Evolutionary conservation across 495 filamentous ascomycete genomes (phyloP), one percentile per base, ranked within the genome.

Genomic region (Daldinia concentrica): DNA sequence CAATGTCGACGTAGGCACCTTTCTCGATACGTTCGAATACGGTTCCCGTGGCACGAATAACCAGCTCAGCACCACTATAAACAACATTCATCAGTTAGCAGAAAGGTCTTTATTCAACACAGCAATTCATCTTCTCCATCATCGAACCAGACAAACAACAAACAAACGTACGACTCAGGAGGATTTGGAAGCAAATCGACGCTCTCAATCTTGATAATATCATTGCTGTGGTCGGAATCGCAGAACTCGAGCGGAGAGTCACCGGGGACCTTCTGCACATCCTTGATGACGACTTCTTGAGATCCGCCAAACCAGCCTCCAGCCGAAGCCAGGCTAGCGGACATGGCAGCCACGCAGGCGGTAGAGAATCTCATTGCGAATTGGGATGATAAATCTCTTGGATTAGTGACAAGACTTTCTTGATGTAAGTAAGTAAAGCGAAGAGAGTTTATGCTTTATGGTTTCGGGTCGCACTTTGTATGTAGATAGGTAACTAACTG

Each of bases 101-200:
- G 17, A 29, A 3, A 48, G 54, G 57, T 64, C 60, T 29, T 50
- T 52, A 29, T 36, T n/a, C 27, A 57, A 34, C 30, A 30, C 2
- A 24, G 70, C 19, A 27, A 62, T 62, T 7, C 27, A 32, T 27
- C 8, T 34, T 27, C n/a, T 39, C 15, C 5, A 17, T 22, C 17
- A 24, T 55, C 34, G 55, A 29, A 29, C 36, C 27, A 29, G 39
- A 22, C 52, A 62, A 24, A 89, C 94, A 29, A 32, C 27, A 29
- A 36, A 22, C 52, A 62, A 24, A 89, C 94, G 62, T 90, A 98
- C 95, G 93, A 80, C 74, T 86, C 65, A 22, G 95, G 95, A 22
- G 95, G 95, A 78, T 99, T 98, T 6, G 95, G 95, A 9, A 78
- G 68, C 65, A 99, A 74, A 74, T 97, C 86, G 24, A 98, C 93